Evolutionary conservation across 371 early-diverging fungal species (phyloP).

Genomic region (Choanephora cucurbitarum): DNA sequence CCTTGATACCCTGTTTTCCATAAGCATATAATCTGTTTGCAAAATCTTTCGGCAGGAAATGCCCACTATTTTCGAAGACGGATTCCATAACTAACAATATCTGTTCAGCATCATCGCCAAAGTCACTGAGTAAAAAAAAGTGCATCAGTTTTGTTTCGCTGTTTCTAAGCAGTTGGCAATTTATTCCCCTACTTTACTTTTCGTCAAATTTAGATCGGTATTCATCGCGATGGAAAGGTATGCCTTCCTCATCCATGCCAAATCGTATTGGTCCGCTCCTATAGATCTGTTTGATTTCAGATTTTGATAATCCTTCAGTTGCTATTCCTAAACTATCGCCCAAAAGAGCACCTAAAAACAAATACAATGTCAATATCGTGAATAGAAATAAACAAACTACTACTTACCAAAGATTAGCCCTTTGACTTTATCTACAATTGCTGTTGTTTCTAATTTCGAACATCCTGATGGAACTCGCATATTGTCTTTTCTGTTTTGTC

Average conservation of each 20-base stretch:
- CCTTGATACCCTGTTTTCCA: constrained; percentile 52
- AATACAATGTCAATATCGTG: not conserved
- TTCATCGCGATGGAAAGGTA: constrained; percentile 38
- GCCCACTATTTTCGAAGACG: constrained; percentile 50
- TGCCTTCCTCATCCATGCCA: constrained; percentile 52
- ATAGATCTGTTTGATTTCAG: constrained; percentile 45
- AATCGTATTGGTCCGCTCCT: constrained; percentile 63
- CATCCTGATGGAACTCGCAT: constrained; percentile 54
- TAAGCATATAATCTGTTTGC: constrained; percentile 51
- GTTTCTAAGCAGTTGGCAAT: constrained; percentile 1
- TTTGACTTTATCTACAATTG: constrained; percentile 49
- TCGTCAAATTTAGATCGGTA: constrained; percentile 45
- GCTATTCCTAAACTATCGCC: constrained; percentile 74
- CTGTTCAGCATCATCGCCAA: constrained; percentile 74
- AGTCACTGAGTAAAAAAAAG: constrained; percentile 47
- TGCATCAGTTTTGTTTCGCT: constrained; percentile 20
- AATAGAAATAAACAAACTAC: not conserved
- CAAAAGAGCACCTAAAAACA: constrained; percentile 57
- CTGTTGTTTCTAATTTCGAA: constrained; percentile 36
- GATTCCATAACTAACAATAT: constrained; percentile 57
- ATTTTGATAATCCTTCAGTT: constrained; percentile 64
- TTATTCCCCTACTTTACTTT: constrained; percentile 29
- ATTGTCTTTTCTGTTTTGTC: too few relatives aligned
- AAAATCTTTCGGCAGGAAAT: constrained; percentile 54
- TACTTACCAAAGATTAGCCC: constrained; percentile 50